Evolutionary conservation across 768 basidiomycete genomes (phyloP), one percentile per base, ranked within the genome.

Genomic region (Pluteus cervinus): DNA sequence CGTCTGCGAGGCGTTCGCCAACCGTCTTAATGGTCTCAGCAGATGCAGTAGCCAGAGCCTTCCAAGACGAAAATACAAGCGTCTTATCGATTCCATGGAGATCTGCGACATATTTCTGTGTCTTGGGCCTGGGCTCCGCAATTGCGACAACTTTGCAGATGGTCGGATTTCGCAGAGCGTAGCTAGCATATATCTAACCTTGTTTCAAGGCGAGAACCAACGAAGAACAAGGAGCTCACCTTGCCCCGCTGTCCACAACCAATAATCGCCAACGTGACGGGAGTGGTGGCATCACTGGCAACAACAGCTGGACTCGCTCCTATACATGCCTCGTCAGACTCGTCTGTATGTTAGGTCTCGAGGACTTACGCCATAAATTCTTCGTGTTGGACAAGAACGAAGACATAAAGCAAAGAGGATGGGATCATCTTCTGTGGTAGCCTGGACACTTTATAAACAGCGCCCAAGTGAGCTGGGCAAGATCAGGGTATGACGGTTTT

Each of bases 171-270:
- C 60, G 39, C 23, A 79, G 58, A 0, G 86, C 77, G 48, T 85
- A 89, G 21, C 42, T 44, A 0, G 81, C 69, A 46, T 91, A 92
- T 15, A 54, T 58, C 81, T 89, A 43, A 6, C 31, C 7, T 33
- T 10, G 34, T 10, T 16, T 5, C 25, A 12, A 35, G 20, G 23
- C 34, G 7, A 33, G 12, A 18, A 12, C 33, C 11, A 8, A 5
- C 2, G 33, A 36, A 16, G 5, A 4, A 7, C 24, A 18, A 24
- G 22, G 9, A 44, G 22, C 33, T 24, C 43, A 87, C 88, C 63
- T 68, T 71, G 36, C 89, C 90, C 39, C 90, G 77, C 54, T 86
- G 79, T 5, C 90, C 90, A 49, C 86, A 88, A 14, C 90, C 90
- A 22, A 93, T 57, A 42, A 92, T 63, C 10, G 78, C 87, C 24